Evolutionary conservation across 148 eudicot species (phyloP), one percentile per base, ranked within the genome.

Genomic region (Hydrangea macrophylla): DNA sequence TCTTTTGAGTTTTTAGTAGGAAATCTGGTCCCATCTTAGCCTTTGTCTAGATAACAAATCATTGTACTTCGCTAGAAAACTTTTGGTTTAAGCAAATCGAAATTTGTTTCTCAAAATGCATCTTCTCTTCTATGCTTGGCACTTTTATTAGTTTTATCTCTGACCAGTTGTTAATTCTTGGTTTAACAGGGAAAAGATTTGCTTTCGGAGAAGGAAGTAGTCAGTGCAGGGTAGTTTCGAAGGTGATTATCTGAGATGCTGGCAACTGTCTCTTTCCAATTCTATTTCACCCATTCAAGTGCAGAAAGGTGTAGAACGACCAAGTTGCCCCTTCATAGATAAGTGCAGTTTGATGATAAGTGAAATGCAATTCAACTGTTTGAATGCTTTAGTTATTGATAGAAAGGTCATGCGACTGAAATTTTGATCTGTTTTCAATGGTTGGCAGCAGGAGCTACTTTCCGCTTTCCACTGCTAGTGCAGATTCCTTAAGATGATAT

Each of bases 121-220:
- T 15, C 22, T 58, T 58, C n/a, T n/a, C n/a, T 17, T 18, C 22
- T 20, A 58, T 58, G 9, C 26, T 58, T 31, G 36, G 9, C 7
- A 5, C 6, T 30, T 26, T 7, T 48, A 50, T 24, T 13, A 42
- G 50, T 42, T 42, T 4, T 10, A 42, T 42, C 13, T 13, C 3
- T 11, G 50, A 42, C 13, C 1, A 11, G 50, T 56, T 50, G 28
- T 2, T 57, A 53, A 20, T n/a, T 42, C 10, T 10, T 68, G 18
- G 11, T 57, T 55, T 32, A 48, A 44, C 89, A 92, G 97, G 97
- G 64, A 95, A 92, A 86, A 86, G 96, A 78, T 92, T 92, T 81
- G 97, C 97, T 59, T 76, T 92, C 78, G 76, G 97, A 67, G 97
- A 89, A 66, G 97, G 96, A 67, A 90, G 92, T 9, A 83, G 90